Conservation (phyloP, 1,139 yeast genomes). For the Yamadazyma membranifaciens region DNA sequence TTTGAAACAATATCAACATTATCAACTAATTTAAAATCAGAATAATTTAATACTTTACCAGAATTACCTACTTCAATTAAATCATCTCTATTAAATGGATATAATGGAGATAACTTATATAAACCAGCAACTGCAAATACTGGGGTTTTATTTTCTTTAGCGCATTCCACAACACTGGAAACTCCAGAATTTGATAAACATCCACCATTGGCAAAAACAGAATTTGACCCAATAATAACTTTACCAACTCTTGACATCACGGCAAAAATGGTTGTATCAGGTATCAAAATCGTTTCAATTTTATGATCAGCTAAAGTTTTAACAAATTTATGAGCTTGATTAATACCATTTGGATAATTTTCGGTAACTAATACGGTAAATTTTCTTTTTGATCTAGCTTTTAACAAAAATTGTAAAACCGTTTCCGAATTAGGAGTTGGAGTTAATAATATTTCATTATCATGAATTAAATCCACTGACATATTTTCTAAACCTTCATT, state of each 20-base stretch:
- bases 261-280: slow-evolving; percentile 91
- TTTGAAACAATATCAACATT: slow-evolving; percentile 79
- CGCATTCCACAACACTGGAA: slow-evolving; percentile 92
- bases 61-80: slow-evolving; percentile 93
- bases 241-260: slow-evolving; percentile 98
- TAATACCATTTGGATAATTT: slow-evolving; percentile 83
- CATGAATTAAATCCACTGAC: slow-evolving; percentile 93
- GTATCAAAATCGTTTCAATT: slow-evolving; percentile 86
- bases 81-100: slow-evolving; percentile 88
- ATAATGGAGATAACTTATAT: slow-evolving; percentile 87
- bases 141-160: slow-evolving; percentile 91
- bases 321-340: slow-evolving; percentile 76
- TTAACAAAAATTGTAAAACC: slow-evolving; percentile 78
- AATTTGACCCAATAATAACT: slow-evolving; percentile 86
- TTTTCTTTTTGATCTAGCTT: slow-evolving; percentile 85
- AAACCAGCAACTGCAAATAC: slow-evolving; percentile 95
- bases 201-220: slow-evolving; percentile 96
- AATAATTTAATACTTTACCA: slow-evolving; percentile 74
- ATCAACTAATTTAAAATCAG: slow-evolving; percentile 61
- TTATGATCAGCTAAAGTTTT: slow-evolving; percentile 77
- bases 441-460: slow-evolving; percentile 84
- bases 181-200: slow-evolving; percentile 89
- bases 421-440: slow-evolving; percentile 94
- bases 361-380: slow-evolving; percentile 93
- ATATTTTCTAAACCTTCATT: slow-evolving; percentile 89